A percentile compares a stretch with the other conserved stretches of the same genome.
These are phyloP conservation scores for Scedosporium aurantiacum DNA, from an alignment of 2,329 filamentous ascomycete species.

Conservation along the genomic window DNA sequence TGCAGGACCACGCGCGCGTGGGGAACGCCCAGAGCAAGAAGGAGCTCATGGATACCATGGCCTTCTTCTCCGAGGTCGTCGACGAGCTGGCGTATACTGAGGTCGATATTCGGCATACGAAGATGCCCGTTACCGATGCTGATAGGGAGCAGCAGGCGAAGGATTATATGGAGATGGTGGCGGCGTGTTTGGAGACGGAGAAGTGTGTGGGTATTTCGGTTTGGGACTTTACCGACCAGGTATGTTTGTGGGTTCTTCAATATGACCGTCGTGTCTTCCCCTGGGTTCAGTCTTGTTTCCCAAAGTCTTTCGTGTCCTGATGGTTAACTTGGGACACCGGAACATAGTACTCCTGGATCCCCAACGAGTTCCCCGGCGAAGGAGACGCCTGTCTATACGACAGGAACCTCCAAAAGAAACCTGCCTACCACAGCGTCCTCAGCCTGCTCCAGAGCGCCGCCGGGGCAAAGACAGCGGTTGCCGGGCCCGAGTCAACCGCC, in stretches of 20 bases:
- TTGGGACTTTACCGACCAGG: conserved; percentile 25
- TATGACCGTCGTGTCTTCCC: not conserved
- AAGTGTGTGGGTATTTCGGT: conserved; percentile 27
- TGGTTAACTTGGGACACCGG: not conserved
- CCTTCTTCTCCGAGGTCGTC: conserved; percentile 32
- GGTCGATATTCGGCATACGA: conserved; percentile 27
- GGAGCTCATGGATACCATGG: conserved; percentile 29
- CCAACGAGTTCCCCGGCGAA: conserved; percentile 6
- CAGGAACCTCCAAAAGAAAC: conserved; percentile 13
- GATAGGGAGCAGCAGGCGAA: conserved; percentile 30
- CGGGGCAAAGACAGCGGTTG: not conserved
- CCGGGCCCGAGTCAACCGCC: not conserved
- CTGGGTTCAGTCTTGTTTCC: too few relatives aligned
- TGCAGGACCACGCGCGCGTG: conserved; percentile 44
- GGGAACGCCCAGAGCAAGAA: conserved; percentile 29
- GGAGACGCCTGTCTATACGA: conserved; percentile 12
- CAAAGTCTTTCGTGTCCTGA: too few relatives aligned
- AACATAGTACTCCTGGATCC: conserved; percentile 7
- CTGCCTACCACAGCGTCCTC: conserved; percentile 11
- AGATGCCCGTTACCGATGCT: conserved; percentile 27
- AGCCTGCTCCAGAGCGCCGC: conserved; percentile 5
- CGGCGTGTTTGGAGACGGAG: conserved; percentile 18
- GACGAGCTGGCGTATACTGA: conserved; percentile 35
- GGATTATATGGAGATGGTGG: conserved; percentile 27
- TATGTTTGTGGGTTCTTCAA: not conserved